phyloP scores from a whole-genome alignment of 495 filamentous ascomycete genomes.

The Trichoderma erinaceum region DNA sequence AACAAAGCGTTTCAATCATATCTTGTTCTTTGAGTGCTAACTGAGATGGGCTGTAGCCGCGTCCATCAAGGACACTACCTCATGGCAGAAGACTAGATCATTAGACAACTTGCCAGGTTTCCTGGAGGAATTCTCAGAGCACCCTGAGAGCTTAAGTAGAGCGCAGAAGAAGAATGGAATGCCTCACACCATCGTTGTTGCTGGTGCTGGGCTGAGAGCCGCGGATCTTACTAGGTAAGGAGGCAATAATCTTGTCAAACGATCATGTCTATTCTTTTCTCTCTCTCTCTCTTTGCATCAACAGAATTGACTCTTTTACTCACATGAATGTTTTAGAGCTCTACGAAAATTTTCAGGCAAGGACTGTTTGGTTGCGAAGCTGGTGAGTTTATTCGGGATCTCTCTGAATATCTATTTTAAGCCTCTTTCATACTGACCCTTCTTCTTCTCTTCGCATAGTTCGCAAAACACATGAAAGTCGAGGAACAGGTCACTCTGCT shows the following conservation, averaged over 20 bases:
- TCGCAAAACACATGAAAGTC: conserved; percentile 97
- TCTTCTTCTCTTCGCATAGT: conserved; percentile 31
- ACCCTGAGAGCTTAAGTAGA: conserved; percentile 48
- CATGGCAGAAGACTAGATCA: conserved; percentile 55
- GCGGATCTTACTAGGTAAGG: conserved; percentile 67
- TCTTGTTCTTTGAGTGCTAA: neutral
- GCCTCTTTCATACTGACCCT: neutral
- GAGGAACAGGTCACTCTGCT: conserved; percentile 77
- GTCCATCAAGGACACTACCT: conserved; percentile 61
- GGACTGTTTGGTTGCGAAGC: conserved; percentile 70
- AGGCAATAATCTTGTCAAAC: too few relatives aligned
- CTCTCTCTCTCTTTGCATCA: neutral
- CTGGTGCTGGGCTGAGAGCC: conserved; percentile 71
- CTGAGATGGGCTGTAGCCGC: conserved; percentile 24
- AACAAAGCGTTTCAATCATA: neutral
- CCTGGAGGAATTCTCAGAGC: conserved; percentile 57
- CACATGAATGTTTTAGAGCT: conserved; percentile 38
- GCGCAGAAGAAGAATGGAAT: conserved; percentile 64
- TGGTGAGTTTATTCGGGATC: conserved; percentile 36
- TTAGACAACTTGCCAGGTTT: conserved; percentile 70
- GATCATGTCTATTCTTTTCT: neutral
- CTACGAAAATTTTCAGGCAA: conserved; percentile 74
- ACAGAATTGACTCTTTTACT: neutral
- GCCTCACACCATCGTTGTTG: conserved; percentile 81
- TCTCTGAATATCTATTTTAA: neutral